phyloP scores from a whole-genome alignment of 2,329 filamentous ascomycete genomes.

The Aspergillus terreus region DNA sequence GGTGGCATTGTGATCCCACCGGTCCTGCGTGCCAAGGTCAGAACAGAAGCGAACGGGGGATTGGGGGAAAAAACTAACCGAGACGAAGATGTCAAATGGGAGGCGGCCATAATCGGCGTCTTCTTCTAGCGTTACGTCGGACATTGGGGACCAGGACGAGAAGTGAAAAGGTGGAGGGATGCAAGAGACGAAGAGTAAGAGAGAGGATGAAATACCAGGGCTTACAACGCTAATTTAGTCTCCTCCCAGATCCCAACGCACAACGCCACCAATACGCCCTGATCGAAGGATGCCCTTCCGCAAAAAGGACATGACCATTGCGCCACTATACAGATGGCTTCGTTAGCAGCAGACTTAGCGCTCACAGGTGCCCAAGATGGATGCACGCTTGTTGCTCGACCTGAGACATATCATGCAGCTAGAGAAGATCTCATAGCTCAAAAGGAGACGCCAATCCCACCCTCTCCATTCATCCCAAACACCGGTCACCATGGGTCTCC shows the following conservation, averaged over 20 bases:
- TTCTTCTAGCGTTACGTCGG: constrained; percentile 37
- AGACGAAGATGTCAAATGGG: constrained; percentile 47
- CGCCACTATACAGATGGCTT: not conserved
- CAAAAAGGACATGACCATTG: not conserved
- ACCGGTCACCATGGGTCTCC: not conserved
- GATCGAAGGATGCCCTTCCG: not conserved
- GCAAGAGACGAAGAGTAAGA: not conserved
- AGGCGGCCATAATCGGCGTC: constrained; percentile 49
- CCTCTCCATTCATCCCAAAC: not conserved
- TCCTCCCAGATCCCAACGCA: not conserved
- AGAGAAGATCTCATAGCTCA: not conserved
- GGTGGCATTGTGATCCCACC: not conserved
- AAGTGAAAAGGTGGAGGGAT: not conserved
- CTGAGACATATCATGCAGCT: not conserved
- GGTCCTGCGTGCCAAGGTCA: not conserved
- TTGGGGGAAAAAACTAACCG: not conserved
- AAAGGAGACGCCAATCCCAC: not conserved
- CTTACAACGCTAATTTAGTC: not conserved
- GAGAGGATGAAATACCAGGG: not conserved
- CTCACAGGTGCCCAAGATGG: not conserved
- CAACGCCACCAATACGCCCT: not conserved
- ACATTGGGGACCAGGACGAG: not conserved
- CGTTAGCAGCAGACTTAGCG: not conserved
- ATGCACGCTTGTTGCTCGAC: not conserved
- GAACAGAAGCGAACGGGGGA: not conserved